These are phyloP conservation scores for Neurospora pannonica DNA, from an alignment of 495 filamentous ascomycete species.

Conservation along the genomic window DNA sequence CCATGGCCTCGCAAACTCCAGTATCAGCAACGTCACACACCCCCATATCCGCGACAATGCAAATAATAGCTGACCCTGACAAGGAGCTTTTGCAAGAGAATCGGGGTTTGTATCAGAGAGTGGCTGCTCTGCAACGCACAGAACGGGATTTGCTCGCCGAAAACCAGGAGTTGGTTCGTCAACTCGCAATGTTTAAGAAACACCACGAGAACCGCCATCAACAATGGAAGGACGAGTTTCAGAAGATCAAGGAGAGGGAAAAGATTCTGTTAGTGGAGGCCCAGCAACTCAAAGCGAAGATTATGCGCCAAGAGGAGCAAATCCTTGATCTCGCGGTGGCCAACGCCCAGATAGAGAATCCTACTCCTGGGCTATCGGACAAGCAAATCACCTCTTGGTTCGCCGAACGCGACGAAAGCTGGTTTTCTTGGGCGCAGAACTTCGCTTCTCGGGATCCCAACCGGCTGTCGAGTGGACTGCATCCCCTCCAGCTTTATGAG, in stretches of 20 bases:
- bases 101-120: constrained; percentile 7
- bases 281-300: background rate
- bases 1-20: too few species aligned
- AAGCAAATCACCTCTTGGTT: constrained; percentile 6
- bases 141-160: constrained; percentile 8
- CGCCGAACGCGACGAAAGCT: background rate
- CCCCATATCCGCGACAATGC: too few species aligned
- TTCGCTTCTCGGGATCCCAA: constrained; percentile 1
- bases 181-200: constrained; percentile 1
- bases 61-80: too few species aligned
- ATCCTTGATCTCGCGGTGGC: background rate
- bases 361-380: background rate
- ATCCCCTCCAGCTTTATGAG: constrained; percentile 9
- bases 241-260: background rate
- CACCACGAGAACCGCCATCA: background rate
- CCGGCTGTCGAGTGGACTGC: background rate
- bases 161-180: constrained; percentile 7
- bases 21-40: too few species aligned
- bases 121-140: constrained; percentile 8
- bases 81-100: constrained; percentile 6
- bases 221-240: constrained; percentile 1
- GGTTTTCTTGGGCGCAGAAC: background rate
- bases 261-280: background rate
- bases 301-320: background rate
- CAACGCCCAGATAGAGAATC: background rate